phyloP scores from a whole-genome alignment of 345 rosid genomes.

The Populus alba region DNA sequence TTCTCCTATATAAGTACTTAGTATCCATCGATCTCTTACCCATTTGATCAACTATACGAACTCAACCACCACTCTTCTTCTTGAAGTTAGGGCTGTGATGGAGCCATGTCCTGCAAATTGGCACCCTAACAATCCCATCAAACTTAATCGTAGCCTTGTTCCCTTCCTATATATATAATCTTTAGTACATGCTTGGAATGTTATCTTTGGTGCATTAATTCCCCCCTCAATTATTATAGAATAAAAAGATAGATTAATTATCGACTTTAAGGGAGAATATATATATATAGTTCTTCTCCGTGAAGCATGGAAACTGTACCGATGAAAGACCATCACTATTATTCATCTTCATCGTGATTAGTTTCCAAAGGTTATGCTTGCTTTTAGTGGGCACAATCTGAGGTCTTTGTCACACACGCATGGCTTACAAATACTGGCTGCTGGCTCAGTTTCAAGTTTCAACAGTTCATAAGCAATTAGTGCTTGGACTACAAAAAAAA shows the following conservation, averaged over 20 bases:
- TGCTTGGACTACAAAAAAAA: too few relatives aligned
- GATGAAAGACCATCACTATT: not conserved
- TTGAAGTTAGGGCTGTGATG: not conserved
- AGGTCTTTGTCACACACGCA: not conserved
- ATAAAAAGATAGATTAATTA: not conserved
- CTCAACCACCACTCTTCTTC: not conserved
- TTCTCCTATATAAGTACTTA: too few relatives aligned
- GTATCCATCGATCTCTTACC: not conserved
- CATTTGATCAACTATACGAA: not conserved
- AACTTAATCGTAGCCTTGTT: not conserved
- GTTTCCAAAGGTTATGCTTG: slow-evolving; percentile 9
- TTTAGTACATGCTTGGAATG: slow-evolving; percentile 8
- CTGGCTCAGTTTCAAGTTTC: too few relatives aligned
- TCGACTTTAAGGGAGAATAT: not conserved
- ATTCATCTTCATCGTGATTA: not conserved
- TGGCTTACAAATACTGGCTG: not conserved
- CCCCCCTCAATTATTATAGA: slow-evolving; percentile 3
- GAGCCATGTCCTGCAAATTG: slow-evolving; percentile 14
- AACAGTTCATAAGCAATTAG: not conserved
- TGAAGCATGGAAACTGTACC: slow-evolving; percentile 23
- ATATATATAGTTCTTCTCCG: slow-evolving; percentile 20
- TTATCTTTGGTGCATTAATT: not conserved
- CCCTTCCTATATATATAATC: not conserved
- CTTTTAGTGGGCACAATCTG: slow-evolving; percentile 16
- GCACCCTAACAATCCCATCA: not conserved